phyloP scores from a whole-genome alignment of 1,284 basidiomycete species.

The Ustilago xerochloae region DNA sequence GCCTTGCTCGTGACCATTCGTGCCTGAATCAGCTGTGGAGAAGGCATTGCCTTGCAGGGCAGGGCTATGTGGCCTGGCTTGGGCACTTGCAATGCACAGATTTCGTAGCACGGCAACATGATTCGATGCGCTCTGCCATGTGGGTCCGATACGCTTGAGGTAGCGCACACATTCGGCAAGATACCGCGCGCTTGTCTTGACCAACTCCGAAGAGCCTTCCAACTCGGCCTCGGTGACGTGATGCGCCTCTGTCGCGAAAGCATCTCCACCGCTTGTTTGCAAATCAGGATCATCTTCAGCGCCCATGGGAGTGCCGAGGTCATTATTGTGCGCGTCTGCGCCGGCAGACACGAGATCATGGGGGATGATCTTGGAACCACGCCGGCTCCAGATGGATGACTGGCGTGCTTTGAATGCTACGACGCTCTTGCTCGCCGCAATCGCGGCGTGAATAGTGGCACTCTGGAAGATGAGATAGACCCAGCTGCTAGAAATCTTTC shows the following conservation, averaged over 20 bases:
- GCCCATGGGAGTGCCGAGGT: neutral
- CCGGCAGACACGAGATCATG: neutral
- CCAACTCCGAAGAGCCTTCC: constrained; percentile 33
- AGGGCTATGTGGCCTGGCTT: constrained; percentile 21
- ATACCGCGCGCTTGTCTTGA: constrained; percentile 41
- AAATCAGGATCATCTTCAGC: constrained; percentile 18
- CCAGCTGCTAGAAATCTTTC: constrained; percentile 52
- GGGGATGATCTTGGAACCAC: constrained; percentile 1
- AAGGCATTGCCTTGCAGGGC: too few relatives aligned
- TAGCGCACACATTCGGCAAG: constrained; percentile 45
- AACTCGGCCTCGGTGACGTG: constrained; percentile 24
- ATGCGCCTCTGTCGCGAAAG: constrained; percentile 7
- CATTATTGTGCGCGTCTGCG: neutral
- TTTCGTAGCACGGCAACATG: constrained; percentile 44
- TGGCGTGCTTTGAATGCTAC: constrained; percentile 48
- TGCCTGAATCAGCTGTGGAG: too few relatives aligned
- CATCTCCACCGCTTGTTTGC: constrained; percentile 11
- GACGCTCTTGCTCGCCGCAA: constrained; percentile 40
- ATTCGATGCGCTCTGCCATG: constrained; percentile 48
- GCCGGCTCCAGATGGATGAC: constrained; percentile 23
- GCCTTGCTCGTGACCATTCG: neutral
- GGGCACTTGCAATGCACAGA: constrained; percentile 42
- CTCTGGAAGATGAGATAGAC: constrained; percentile 55
- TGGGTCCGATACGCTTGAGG: constrained; percentile 44
- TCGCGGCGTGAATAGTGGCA: constrained; percentile 50